Percentiles rank a stretch among this genome's conserved stretches.
Evolutionary conservation across 371 early-diverging fungal genomes (phyloP).

Genomic region (Syncephalastrum contaminatum): DNA sequence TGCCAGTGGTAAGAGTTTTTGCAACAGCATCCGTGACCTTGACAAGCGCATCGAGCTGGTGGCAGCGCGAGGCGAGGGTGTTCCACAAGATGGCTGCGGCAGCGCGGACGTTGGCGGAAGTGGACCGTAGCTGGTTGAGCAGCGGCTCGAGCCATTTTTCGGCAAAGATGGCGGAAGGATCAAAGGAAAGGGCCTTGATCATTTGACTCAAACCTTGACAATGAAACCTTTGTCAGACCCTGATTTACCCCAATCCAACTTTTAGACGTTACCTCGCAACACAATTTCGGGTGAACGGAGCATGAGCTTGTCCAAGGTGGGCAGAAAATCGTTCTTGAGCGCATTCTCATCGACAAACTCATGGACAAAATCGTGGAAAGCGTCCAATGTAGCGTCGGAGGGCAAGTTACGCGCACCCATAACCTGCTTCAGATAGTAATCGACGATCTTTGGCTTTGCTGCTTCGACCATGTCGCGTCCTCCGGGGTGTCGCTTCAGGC

Average conservation of each 20-base stretch:
- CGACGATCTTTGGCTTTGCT: conserved; percentile 50
- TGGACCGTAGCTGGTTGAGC: conserved; percentile 67
- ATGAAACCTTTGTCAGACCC: neutral
- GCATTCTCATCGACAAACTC: conserved; percentile 48
- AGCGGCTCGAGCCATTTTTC: conserved; percentile 68
- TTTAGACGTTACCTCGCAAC: conserved; percentile 50
- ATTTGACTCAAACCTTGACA: conserved; percentile 48
- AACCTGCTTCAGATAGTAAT: conserved; percentile 64
- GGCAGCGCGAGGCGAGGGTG: conserved; percentile 49
- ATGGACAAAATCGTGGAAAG: conserved; percentile 62
- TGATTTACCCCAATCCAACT: neutral
- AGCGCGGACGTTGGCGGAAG: conserved; percentile 55
- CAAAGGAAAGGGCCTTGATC: conserved; percentile 56
- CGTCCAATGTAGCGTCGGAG: conserved; percentile 47
- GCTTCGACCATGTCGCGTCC: conserved; percentile 21
- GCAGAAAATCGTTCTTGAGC: conserved; percentile 54
- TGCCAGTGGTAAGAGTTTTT: conserved; percentile 57
- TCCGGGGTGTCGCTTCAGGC: conserved; percentile 35
- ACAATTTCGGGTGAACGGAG: conserved; percentile 88
- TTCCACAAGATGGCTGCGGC: conserved; percentile 61
- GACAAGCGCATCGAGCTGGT: conserved; percentile 47
- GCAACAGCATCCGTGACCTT: conserved; percentile 62
- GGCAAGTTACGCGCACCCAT: conserved; percentile 58
- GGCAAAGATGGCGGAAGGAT: conserved; percentile 60
- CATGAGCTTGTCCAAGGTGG: conserved; percentile 70